A percentile compares a stretch with the other conserved stretches of the same genome.
Evolutionary conservation across 345 rosid species (phyloP).

Genomic region (Aurinia saxatilis): DNA sequence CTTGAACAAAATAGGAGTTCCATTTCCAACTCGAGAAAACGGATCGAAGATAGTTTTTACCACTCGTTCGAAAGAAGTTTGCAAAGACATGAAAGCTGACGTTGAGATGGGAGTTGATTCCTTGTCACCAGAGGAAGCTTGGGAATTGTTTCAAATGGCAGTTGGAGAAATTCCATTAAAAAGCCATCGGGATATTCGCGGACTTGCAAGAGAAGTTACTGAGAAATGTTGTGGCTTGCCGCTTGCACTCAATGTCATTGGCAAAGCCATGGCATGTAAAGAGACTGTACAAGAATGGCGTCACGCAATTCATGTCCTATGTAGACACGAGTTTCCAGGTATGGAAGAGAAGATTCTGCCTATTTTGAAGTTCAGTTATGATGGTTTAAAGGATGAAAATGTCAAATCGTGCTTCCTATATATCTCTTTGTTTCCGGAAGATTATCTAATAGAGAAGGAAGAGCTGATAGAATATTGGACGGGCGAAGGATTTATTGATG

Average conservation of each 20-base stretch:
- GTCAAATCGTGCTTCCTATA: background rate
- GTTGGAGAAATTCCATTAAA: background rate
- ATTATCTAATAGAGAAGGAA: background rate
- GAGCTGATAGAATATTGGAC: slow-evolving; percentile 5
- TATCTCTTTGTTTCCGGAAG: slow-evolving; percentile 1
- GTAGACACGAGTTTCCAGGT: background rate
- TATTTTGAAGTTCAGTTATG: slow-evolving; percentile 8
- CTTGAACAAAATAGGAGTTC: slow-evolving; percentile 5
- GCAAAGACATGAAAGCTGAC: background rate
- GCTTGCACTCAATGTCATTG: slow-evolving; percentile 11
- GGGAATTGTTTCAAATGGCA: background rate
- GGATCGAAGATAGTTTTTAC: background rate
- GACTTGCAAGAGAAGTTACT: background rate
- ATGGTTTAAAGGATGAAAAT: background rate
- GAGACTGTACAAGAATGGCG: background rate
- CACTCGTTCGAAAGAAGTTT: slow-evolving; percentile 15
- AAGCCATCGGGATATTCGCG: background rate
- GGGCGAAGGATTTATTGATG: slow-evolving; percentile 26
- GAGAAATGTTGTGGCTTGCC: slow-evolving; percentile 19
- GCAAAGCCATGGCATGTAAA: slow-evolving; percentile 1
- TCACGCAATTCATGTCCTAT: background rate
- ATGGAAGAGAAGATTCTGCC: background rate
- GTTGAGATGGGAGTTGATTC: background rate
- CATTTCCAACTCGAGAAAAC: background rate
- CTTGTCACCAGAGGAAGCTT: background rate